Conservation (phyloP, 257 asterid genomes). For the Solanum medicagineum region DNA sequence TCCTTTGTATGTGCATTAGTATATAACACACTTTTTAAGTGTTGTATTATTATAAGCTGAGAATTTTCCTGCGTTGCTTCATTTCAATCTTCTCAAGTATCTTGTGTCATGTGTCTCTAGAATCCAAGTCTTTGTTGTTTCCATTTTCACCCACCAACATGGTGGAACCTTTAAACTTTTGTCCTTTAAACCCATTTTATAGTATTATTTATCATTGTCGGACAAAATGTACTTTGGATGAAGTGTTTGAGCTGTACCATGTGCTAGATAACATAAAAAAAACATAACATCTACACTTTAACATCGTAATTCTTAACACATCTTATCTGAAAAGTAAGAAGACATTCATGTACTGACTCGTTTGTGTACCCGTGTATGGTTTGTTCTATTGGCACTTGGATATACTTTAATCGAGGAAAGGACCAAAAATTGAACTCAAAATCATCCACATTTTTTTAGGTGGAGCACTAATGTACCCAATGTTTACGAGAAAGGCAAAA, state of each 20-base stretch:
- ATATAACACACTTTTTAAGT: too few species aligned
- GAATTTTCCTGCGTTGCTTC: not conserved
- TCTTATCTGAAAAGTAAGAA: not conserved
- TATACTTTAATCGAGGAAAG: not conserved
- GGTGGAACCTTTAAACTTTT: not conserved
- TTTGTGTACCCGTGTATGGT: not conserved
- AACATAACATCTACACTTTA: not conserved
- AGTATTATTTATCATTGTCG: not conserved
- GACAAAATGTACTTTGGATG: not conserved
- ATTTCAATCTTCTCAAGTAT: not conserved
- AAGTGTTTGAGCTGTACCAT: constrained; percentile 3
- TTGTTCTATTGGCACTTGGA: not conserved
- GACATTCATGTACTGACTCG: not conserved
- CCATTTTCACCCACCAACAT: not conserved
- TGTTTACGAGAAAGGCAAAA: too few species aligned
- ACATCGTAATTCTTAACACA: not conserved
- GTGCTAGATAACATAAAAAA: not conserved
- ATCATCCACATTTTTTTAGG: too few species aligned
- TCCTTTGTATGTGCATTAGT: not conserved
- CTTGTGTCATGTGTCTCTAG: not conserved
- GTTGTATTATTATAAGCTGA: not conserved
- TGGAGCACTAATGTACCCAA: too few species aligned
- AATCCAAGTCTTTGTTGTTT: not conserved
- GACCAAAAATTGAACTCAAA: too few species aligned
- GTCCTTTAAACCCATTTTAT: not conserved